Base-by-base conservation (phyloP, 345 rosid species). In the Populus simonii region DNA sequence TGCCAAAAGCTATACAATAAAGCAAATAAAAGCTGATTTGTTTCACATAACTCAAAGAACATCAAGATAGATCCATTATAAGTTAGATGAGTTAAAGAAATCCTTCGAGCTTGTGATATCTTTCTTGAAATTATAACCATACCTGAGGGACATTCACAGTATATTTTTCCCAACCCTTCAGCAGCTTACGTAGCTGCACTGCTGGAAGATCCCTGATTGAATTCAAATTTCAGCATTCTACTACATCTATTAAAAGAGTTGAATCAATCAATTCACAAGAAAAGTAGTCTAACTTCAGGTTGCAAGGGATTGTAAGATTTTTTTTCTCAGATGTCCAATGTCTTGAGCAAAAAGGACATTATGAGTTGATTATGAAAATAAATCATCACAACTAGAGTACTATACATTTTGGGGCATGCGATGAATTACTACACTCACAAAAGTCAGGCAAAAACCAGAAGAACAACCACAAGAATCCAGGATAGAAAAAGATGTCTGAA, bases 191-290 rank as follows among this genome's bases (percentile, higher is more conserved):
- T 68, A 93, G 84, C 78, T 85, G 85, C 45, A 71, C 55, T 39
- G 85, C 86, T 61, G 98, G 84, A 85, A 93, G 90, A 83, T 86
- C 96, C 96, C 98, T 93, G 85, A 83, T 78, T 68, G 81, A 78
- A 78, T 72, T 72, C 45, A 83, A 76, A 72, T 27, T 73, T 81
- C 72, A 85, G 84, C 47, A 77, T 66, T 45, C 57, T 71, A 72
- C n/a, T 6, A 53, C n/a, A 53, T 20, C 6, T 53, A 70, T 49
- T 36, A 71, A 39, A 71, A 18, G 38, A 33, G 7, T 18, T 35
- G 77, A 68, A 45, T 8, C 16, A 35, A 16, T 23, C 3, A 71
- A 53, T 38, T 12, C 47, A 66, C 51, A 27, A n/a, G 31, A 59
- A 29, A 61, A 70, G 67, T 27, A 3, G 3, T 11, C 35, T 47